Evolutionary conservation across 441 rosid species (phyloP).

Genomic region (Gossypium davidsonii): DNA sequence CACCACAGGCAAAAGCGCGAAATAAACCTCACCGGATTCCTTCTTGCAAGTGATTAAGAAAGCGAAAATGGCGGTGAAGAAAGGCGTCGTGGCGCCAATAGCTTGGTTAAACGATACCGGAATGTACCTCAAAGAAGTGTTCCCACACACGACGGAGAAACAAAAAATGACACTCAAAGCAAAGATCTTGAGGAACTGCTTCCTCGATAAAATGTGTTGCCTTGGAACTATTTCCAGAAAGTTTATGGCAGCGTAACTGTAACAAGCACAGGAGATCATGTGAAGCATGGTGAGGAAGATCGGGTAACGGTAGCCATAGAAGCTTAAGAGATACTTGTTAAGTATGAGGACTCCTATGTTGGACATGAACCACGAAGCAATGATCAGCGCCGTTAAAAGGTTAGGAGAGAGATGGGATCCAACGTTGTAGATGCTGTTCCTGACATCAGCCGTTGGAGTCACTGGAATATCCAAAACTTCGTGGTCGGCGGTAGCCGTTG

Average conservation of each 20-base stretch:
- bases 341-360: conserved; percentile 90
- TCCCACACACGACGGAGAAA: conserved; percentile 90
- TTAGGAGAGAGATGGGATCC: conserved; percentile 47
- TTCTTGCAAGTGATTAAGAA: conserved; percentile 77
- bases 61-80: conserved; percentile 89
- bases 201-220: conserved; percentile 70
- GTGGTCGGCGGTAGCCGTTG: conserved; percentile 35
- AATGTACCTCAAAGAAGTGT: conserved; percentile 80
- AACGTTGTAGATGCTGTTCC: conserved; percentile 33
- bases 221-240: conserved; percentile 70
- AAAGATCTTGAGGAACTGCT: conserved; percentile 79
- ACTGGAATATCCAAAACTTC: conserved; percentile 70
- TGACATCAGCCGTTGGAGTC: conserved; percentile 71
- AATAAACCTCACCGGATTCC: conserved; percentile 75
- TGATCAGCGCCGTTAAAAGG: conserved; percentile 58
- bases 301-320: conserved; percentile 81
- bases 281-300: conserved; percentile 86
- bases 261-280: conserved; percentile 82
- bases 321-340: conserved; percentile 84
- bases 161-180: conserved; percentile 78
- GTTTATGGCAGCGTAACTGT: conserved; percentile 65
- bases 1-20: conserved; percentile 80
- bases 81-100: conserved; percentile 91
- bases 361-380: conserved; percentile 83
- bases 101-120: conserved; percentile 94